Conservation (phyloP, 1,284 basidiomycete species). For the Ustilago loliicola region DNA sequence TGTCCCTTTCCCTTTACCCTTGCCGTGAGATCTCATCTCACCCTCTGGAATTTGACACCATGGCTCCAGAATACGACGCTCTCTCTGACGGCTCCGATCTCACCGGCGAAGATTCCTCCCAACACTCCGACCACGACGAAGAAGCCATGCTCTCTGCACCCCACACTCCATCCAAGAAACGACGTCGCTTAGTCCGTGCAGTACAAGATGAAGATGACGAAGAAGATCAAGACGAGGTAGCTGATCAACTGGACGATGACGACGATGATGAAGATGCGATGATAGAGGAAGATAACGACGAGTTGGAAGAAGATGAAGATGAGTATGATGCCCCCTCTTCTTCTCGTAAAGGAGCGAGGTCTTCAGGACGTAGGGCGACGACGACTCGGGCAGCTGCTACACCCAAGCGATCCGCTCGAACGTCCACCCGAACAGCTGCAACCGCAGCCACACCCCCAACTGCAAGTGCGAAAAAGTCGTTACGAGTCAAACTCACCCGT, state of each 20-base stretch:
- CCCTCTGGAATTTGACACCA: not conserved
- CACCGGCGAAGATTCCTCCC: constrained; percentile 31
- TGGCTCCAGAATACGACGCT: constrained; percentile 36
- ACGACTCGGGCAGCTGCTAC: constrained; percentile 5
- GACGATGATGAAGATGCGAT: constrained; percentile 59
- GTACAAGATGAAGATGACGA: constrained; percentile 36
- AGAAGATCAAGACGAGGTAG: constrained; percentile 36
- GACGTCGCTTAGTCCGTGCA: constrained; percentile 22
- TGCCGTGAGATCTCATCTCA: not conserved
- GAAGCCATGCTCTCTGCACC: constrained; percentile 29
- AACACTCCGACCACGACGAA: constrained; percentile 19
- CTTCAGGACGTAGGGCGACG: not conserved
- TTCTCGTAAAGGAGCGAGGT: constrained; percentile 11
- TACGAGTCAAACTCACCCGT: constrained; percentile 47
- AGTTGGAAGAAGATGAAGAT: constrained; percentile 62
- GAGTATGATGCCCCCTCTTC: constrained; percentile 51
- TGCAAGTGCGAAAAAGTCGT: constrained; percentile 35
- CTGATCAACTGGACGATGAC: constrained; percentile 34
- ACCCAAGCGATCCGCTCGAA: constrained; percentile 24
- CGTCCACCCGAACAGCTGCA: constrained; percentile 20
- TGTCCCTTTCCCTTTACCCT: not conserved
- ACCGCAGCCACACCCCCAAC: not conserved
- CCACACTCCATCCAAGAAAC: constrained; percentile 41
- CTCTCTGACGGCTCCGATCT: constrained; percentile 47
- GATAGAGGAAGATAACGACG: constrained; percentile 65